These are phyloP conservation scores for Colletotrichum chlorophyti DNA, from an alignment of 2,329 filamentous ascomycete species.

Conservation along the genomic window DNA sequence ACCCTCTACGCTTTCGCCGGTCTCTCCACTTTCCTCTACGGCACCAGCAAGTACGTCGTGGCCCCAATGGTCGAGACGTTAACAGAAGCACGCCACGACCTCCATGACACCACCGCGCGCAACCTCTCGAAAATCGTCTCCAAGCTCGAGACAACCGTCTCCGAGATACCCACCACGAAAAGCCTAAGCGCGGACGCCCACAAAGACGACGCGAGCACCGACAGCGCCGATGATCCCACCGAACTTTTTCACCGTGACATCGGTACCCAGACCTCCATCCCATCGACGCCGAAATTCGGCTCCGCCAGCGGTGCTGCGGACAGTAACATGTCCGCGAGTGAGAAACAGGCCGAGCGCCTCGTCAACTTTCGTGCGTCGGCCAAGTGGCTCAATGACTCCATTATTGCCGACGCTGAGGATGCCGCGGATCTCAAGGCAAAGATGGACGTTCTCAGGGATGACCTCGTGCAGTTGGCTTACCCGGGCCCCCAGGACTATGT, in stretches of 20 bases:
- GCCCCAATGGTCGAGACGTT: slow-evolving; percentile 64
- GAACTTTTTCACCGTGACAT: slow-evolving; percentile 85
- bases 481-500: slow-evolving; percentile 47
- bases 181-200: slow-evolving; percentile 26
- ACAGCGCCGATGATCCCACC: slow-evolving; percentile 69
- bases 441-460: slow-evolving; percentile 67
- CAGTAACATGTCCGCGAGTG: background rate
- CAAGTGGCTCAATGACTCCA: slow-evolving; percentile 49
- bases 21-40: slow-evolving; percentile 71
- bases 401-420: slow-evolving; percentile 52
- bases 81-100: slow-evolving; percentile 58
- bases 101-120: slow-evolving; percentile 54
- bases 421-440: slow-evolving; percentile 58
- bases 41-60: slow-evolving; percentile 72
- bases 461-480: slow-evolving; percentile 68
- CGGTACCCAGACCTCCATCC: slow-evolving; percentile 74
- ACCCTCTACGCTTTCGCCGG: slow-evolving; percentile 65
- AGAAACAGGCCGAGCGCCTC: slow-evolving; percentile 51
- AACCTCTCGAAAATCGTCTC: slow-evolving; percentile 54
- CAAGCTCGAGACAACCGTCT: slow-evolving; percentile 64
- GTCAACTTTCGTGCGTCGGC: slow-evolving; percentile 48
- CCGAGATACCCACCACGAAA: slow-evolving; percentile 58
- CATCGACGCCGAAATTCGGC: slow-evolving; percentile 25
- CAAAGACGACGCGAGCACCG: slow-evolving; percentile 33
- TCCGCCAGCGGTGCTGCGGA: background rate